Conservation (phyloP, 345 rosid species). For the Luvunga scandens region DNA sequence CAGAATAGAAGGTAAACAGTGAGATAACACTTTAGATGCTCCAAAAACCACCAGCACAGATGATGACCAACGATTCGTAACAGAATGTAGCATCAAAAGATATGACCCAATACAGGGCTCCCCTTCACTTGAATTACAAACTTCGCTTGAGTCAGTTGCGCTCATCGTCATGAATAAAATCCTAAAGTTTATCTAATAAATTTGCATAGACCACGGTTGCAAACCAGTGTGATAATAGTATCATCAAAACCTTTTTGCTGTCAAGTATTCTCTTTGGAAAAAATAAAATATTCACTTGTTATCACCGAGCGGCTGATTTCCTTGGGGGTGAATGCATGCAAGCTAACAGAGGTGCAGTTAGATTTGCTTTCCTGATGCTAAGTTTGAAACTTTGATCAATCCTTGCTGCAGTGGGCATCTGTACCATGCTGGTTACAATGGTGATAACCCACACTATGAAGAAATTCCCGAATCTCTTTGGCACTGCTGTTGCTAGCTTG, state of each 20-base stretch:
- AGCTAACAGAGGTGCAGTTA: neutral
- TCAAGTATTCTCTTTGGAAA: neutral
- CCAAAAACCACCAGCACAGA: neutral
- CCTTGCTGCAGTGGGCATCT: slow-evolving; percentile 67
- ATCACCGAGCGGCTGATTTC: neutral
- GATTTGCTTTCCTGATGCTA: neutral
- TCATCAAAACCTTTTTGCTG: neutral
- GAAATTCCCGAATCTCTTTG: slow-evolving; percentile 73
- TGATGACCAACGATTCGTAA: neutral
- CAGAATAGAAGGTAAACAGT: neutral
- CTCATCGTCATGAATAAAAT: neutral
- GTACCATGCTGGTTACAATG: slow-evolving; percentile 76
- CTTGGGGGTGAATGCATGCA: neutral
- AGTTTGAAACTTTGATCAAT: neutral
- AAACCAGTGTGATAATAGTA: neutral
- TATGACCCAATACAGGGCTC: neutral
- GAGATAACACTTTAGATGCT: neutral
- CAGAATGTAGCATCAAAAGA: neutral
- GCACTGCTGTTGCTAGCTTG: slow-evolving; percentile 89
- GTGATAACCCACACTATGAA: slow-evolving; percentile 60
- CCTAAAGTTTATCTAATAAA: neutral
- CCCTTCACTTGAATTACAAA: neutral
- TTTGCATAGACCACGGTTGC: neutral
- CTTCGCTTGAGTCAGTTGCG: neutral
- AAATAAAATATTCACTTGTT: neutral